Evolutionary conservation across 108 stramenopile species (phyloP), one percentile per base, ranked within the genome.

Genomic region (Skeletonema costatum): DNA sequence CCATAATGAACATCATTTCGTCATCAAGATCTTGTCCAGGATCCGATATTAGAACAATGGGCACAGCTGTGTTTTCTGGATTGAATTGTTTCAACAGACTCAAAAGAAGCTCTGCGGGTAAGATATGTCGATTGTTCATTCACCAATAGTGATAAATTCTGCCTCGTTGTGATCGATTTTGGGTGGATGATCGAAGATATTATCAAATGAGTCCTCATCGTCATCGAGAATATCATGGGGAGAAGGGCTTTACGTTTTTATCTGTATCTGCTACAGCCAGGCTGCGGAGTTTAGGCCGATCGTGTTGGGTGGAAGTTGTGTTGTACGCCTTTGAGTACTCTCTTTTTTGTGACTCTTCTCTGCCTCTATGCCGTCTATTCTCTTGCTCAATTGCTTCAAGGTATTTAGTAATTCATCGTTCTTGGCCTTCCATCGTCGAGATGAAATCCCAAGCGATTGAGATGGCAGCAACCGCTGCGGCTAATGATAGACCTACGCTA

Each of bases 1-100:
- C 68, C 80, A 85, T 79, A 39, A 85, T 81, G 59, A 85, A 76
- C 70, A 81, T 76, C 84, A 85, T 85, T 77, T 85, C 84, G 30
- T 85, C 84, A 32, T 85, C 84, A 12, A 85, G 41, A 63, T 85
- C 84, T 68, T 85, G 84, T 9, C 84, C 84, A 13, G 80, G 80
- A 46, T 85, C 84, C 29, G 79, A 75, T 10, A 85, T 73, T 17
- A 85, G 32, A 32, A 85, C 66, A n/a, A 85, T 77, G 1, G 81
- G 81, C 9, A 82, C 66, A 9, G 81, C 70, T 56, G 64, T 58
- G 10, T 30, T 38, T 30, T 11, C 17, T 56, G 16, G 53, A 10
- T 56, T 25, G 25, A 29, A 29, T 56, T 29, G 25, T 2, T 2
- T 56, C 53, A 10, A 25, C 21, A n/a, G 53, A 56, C 1, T 56